A percentile compares a stretch with the other conserved stretches of the same genome.
Conservation (phyloP, 2,329 filamentous ascomycete species). For the Cladosporium sp. region DNA sequence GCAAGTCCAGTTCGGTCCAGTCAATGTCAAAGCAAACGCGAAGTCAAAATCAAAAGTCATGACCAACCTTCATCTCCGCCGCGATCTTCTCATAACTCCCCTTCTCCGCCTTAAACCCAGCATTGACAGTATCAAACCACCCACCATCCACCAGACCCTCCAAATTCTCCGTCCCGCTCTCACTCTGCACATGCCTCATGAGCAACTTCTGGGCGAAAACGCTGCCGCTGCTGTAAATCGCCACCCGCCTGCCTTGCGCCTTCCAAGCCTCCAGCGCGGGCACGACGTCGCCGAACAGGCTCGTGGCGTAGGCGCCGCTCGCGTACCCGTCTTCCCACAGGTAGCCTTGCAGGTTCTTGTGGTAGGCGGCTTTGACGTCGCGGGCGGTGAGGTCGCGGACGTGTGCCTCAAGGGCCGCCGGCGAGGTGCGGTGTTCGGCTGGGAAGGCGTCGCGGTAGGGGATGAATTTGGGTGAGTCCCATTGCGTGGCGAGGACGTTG, state of each 20-base stretch:
- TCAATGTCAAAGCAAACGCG: not conserved
- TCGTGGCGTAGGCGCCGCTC: slow-evolving; percentile 64
- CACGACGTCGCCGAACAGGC: slow-evolving; percentile 71
- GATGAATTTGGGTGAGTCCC: slow-evolving; percentile 61
- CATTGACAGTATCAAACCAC: slow-evolving; percentile 79
- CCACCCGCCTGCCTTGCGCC: slow-evolving; percentile 52
- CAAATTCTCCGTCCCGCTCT: slow-evolving; percentile 53
- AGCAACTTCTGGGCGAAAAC: slow-evolving; percentile 77
- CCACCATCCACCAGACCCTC: slow-evolving; percentile 52
- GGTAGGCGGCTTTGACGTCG: slow-evolving; percentile 71
- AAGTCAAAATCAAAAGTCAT: too few species aligned
- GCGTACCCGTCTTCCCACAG: slow-evolving; percentile 73
- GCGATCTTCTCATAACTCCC: slow-evolving; percentile 66
- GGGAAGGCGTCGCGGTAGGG: slow-evolving; percentile 70
- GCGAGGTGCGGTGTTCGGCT: slow-evolving; percentile 55
- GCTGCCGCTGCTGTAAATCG: slow-evolving; percentile 80
- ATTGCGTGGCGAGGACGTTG: slow-evolving; percentile 59
- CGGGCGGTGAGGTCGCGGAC: slow-evolving; percentile 65
- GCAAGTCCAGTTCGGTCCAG: not conserved
- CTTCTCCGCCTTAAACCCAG: slow-evolving; percentile 66
- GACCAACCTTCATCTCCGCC: slow-evolving; percentile 35
- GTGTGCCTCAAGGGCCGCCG: slow-evolving; percentile 59
- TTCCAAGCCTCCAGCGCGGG: slow-evolving; percentile 50
- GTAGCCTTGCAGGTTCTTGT: slow-evolving; percentile 76
- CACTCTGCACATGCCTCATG: slow-evolving; percentile 55